Percentiles rank a stretch among this genome's conserved stretches.
phyloP scores from a whole-genome alignment of 2,329 filamentous ascomycete genomes.

The Exophiala mesophila region DNA sequence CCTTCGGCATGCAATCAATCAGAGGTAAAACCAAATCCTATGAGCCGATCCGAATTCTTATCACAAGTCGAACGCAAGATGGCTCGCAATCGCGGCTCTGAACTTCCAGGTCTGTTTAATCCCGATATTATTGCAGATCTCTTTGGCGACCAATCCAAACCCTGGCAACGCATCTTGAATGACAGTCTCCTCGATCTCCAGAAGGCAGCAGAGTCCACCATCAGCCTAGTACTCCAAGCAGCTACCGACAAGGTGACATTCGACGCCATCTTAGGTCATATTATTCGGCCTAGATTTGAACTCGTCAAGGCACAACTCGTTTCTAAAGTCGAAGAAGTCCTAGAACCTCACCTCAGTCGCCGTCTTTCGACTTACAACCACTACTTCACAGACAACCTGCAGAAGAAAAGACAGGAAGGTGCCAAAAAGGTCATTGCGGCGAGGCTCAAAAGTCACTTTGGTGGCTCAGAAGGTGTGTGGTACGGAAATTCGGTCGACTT shows the following conservation, averaged over 20 bases:
- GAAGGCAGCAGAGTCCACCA: slow-evolving; percentile 25
- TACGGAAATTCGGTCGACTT: slow-evolving; percentile 9
- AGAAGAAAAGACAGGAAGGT: slow-evolving; percentile 22
- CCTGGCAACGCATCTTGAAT: slow-evolving; percentile 32
- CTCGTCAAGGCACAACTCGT: slow-evolving; percentile 29
- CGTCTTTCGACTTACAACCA: slow-evolving; percentile 37
- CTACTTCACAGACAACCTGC: slow-evolving; percentile 34
- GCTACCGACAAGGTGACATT: slow-evolving; percentile 27
- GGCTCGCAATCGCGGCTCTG: slow-evolving; percentile 28
- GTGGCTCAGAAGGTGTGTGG: not conserved
- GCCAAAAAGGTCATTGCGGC: not conserved
- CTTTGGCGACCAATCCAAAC: slow-evolving; percentile 33
- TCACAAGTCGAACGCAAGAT: slow-evolving; percentile 13
- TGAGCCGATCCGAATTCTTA: slow-evolving; percentile 7
- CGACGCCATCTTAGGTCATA: slow-evolving; percentile 13
- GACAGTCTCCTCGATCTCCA: slow-evolving; percentile 25
- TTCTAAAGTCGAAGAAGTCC: slow-evolving; percentile 42
- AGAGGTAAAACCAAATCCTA: slow-evolving; percentile 1
- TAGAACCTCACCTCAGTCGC: slow-evolving; percentile 41
- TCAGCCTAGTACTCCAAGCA: slow-evolving; percentile 26
- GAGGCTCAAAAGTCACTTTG: slow-evolving; percentile 9
- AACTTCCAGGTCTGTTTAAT: slow-evolving; percentile 34
- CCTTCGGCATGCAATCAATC: not conserved
- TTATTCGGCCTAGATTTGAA: slow-evolving; percentile 28
- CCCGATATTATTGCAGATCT: slow-evolving; percentile 31